Evolutionary conservation across 176 grass and related monocot species (phyloP).

Genomic region (Oryza meyeriana): DNA sequence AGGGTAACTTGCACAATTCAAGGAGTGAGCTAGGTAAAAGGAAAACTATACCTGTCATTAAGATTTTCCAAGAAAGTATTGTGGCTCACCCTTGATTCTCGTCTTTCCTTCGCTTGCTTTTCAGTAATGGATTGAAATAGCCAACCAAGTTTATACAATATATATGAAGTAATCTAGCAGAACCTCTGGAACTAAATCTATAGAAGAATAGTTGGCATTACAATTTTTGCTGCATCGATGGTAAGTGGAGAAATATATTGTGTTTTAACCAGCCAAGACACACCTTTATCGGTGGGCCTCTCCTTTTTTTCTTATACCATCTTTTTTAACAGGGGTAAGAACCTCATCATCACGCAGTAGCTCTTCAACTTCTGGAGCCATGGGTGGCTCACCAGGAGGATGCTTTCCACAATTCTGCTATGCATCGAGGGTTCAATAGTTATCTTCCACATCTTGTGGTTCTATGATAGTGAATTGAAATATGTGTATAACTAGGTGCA

Average conservation of each 20-base stretch:
- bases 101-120: constrained; percentile 96
- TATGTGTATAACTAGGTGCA: too few species aligned
- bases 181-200: constrained; percentile 32
- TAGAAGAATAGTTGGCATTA: constrained; percentile 30
- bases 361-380: constrained; percentile 83
- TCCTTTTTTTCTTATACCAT: too few species aligned
- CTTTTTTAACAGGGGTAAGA: too few species aligned
- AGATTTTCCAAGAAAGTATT: constrained; percentile 81
- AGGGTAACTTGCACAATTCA: constrained; percentile 10
- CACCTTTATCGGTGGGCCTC: too few species aligned
- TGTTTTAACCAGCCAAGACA: constrained; percentile 99
- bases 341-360: too few species aligned
- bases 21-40: constrained; percentile 23
- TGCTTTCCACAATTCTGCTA: too few species aligned
- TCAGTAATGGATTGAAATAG: constrained; percentile 79
- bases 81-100: constrained; percentile 67
- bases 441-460: too few species aligned
- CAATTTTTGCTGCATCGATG: constrained; percentile 81
- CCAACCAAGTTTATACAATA: constrained; percentile 12
- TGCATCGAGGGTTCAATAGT: too few species aligned
- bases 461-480: too few species aligned
- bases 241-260: constrained; percentile 96
- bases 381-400: constrained; percentile 35
- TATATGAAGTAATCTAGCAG: constrained; percentile 7
- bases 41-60: constrained; percentile 28